phyloP scores from a whole-genome alignment of 2,329 filamentous ascomycete genomes.

The Corniculantispora saksenae region DNA sequence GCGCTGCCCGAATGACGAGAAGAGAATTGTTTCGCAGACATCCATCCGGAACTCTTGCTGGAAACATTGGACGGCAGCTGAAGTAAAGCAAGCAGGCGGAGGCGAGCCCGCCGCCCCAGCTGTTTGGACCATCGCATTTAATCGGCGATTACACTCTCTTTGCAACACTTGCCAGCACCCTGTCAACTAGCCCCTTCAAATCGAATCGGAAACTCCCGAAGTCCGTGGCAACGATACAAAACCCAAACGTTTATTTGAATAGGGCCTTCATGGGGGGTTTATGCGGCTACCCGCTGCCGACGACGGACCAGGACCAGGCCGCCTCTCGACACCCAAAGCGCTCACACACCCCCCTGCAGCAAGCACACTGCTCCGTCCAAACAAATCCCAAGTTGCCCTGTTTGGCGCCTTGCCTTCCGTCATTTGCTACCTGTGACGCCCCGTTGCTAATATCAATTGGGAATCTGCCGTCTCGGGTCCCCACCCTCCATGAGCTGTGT shows the following conservation, averaged over 20 bases:
- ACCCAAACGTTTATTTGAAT: background rate
- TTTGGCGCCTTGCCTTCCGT: conserved; percentile 17
- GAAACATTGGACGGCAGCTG: background rate
- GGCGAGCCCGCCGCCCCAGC: background rate
- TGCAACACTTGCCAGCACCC: background rate
- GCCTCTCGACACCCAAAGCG: conserved; percentile 17
- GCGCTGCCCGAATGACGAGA: background rate
- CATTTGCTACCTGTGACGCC: conserved; percentile 16
- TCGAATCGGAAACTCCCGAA: conserved; percentile 8
- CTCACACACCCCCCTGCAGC: conserved; percentile 7
- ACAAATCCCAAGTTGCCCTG: conserved; percentile 14
- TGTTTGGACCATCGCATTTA: conserved; percentile 5
- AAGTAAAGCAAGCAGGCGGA: conserved; percentile 5
- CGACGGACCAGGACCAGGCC: conserved; percentile 9
- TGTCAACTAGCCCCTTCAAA: background rate
- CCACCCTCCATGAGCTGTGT: conserved; percentile 9
- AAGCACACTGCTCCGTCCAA: conserved; percentile 17
- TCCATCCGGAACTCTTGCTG: background rate
- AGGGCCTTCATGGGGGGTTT: conserved; percentile 3
- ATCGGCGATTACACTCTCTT: conserved; percentile 7
- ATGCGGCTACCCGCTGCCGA: conserved; percentile 18
- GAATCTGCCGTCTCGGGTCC: conserved; percentile 14
- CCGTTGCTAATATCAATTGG: conserved; percentile 11
- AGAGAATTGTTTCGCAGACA: background rate
- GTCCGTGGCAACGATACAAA: conserved; percentile 3